These are phyloP conservation scores for Stephanodiscus triporus DNA, from an alignment of 108 stramenopile genomes.

Conservation along the genomic window DNA sequence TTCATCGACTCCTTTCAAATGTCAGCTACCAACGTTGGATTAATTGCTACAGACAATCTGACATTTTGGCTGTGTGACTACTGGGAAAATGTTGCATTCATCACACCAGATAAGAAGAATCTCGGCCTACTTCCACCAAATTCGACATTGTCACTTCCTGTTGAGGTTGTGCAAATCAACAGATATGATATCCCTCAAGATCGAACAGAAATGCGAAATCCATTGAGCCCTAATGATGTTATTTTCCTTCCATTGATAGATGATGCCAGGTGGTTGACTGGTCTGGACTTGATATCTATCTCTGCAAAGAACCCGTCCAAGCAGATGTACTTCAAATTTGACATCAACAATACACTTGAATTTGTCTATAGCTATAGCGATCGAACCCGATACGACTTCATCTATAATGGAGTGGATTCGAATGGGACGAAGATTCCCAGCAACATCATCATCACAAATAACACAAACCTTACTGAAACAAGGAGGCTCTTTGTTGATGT, in stretches of 20 bases:
- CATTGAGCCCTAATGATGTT: slow-evolving; percentile 20
- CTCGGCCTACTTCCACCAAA: slow-evolving; percentile 32
- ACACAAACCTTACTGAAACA: slow-evolving; percentile 24
- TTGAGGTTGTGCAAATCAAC: slow-evolving; percentile 22
- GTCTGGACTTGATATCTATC: slow-evolving; percentile 29
- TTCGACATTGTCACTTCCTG: slow-evolving; percentile 29
- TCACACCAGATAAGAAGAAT: slow-evolving; percentile 14
- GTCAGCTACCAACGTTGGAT: slow-evolving; percentile 30
- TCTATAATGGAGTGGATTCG: slow-evolving; percentile 17
- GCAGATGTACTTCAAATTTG: slow-evolving; percentile 38
- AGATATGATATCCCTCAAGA: slow-evolving; percentile 25
- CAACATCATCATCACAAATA: slow-evolving; percentile 28
- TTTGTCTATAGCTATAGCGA: slow-evolving; percentile 27
- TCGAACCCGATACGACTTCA: slow-evolving; percentile 26
- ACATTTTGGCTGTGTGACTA: slow-evolving; percentile 13
- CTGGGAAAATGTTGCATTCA: slow-evolving; percentile 27
- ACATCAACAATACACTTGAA: slow-evolving; percentile 2
- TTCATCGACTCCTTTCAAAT: slow-evolving; percentile 24
- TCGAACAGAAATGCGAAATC: slow-evolving; percentile 29
- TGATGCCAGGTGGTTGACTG: slow-evolving; percentile 28
- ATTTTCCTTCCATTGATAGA: slow-evolving; percentile 19
- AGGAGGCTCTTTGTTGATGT: slow-evolving; percentile 15
- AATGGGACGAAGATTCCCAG: slow-evolving; percentile 26
- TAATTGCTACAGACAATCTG: slow-evolving; percentile 32
- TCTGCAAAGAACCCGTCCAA: slow-evolving; percentile 8